Evolutionary conservation across 257 asterid genomes (phyloP).

Genomic region (Solanum sejunctum): DNA sequence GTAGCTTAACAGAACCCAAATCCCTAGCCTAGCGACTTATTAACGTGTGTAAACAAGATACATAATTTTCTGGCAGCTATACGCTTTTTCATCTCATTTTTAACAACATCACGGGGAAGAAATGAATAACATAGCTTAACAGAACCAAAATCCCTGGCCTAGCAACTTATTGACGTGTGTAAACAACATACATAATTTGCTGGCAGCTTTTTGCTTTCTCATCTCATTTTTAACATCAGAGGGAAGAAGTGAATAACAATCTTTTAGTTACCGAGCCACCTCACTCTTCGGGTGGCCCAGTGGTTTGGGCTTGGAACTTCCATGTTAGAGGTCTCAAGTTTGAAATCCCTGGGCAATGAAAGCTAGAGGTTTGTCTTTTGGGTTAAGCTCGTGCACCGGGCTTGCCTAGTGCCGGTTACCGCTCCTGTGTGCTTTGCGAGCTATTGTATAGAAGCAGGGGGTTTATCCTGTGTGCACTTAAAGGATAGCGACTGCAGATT

Average conservation of each 20-base stretch:
- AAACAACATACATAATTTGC: background rate
- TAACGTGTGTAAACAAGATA: background rate
- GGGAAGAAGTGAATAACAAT: background rate
- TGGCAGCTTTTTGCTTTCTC: background rate
- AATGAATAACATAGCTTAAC: background rate
- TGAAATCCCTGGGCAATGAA: no score
- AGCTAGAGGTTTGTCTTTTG: no score
- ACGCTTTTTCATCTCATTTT: background rate
- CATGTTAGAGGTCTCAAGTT: no score
- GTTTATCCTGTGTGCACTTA: no score
- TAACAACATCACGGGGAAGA: background rate
- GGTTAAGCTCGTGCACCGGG: no score
- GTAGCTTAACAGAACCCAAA: background rate
- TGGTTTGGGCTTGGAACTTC: no score
- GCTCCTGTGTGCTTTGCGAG: no score
- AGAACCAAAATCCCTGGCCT: background rate
- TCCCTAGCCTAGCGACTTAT: background rate
- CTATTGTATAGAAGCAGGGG: no score
- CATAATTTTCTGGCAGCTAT: background rate
- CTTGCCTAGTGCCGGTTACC: no score
- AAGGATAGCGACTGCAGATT: no score
- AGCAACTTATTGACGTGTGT: background rate
- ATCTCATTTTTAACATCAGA: background rate
- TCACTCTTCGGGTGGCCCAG: background rate
- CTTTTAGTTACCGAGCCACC: background rate